Base-by-base conservation (phyloP, 768 basidiomycete genomes). In the Hypholoma fasciculare region DNA sequence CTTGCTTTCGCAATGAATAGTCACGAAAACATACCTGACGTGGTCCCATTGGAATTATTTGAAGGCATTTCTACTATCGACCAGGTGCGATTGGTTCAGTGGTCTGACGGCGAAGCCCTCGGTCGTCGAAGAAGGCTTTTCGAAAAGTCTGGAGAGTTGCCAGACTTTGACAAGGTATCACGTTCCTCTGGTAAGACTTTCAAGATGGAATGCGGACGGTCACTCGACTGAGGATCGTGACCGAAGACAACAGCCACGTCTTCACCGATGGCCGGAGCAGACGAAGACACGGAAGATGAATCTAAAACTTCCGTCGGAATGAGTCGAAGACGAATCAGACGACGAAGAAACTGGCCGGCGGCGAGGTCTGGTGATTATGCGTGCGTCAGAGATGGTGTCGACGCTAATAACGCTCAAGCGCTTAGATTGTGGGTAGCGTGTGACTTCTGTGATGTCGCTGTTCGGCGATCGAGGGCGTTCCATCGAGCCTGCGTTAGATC, bases 171-270 rank as follows among this genome's bases (percentile, higher is more conserved):
- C 20, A 68, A 61, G 61, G 80, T 65, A 55, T 84, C 82, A 7
- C 72, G 66, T 50, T 76, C 82, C 59, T 87, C 85, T 4, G 80
- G 85, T 2, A 86, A 76, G 6, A 80, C 74, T 55, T 80, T 77
- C 48, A 87, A 69, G 30, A 68, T 63, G 9, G 76, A 71, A 13
- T 60, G 57, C 1, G 69, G 67, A 16, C 72, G 69, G 27, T 76
- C 74, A 39, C 63, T 58, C 26, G 63, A 56, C 26, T 72, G 71
- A 39, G 77, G 80, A 64, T 80, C 77, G 56, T 81, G 74, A 34
- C 75, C 74, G 54, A 81, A 81, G 9, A 71, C 65, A 30, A 81
- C 58, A 40, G 78, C 71, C 20, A 66, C 66, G 13, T 81, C 77
- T 36, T 77, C 79, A 30, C 65, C 69, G 40, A 78, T 74, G 48